Evolutionary conservation across 345 rosid species (phyloP), one percentile per base, ranked within the genome.

Genomic region (Hypericum perforatum): DNA sequence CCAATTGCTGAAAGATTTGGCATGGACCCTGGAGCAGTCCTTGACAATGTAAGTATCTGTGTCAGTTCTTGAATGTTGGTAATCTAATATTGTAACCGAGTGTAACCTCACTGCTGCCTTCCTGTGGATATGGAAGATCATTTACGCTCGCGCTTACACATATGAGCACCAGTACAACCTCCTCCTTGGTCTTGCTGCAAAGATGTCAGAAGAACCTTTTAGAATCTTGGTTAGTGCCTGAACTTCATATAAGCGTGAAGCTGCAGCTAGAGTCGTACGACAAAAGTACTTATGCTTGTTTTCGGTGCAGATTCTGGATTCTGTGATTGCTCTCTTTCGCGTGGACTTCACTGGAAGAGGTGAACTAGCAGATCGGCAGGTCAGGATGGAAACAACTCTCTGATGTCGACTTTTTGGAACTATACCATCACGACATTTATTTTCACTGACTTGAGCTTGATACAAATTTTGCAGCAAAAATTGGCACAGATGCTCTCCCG

Each of bases 1-100:
- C 86, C 88, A 11, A 80, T 92, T 63, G 96, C 96, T 54, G 96
- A 92, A 77, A 85, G 98, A 75, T 92, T 92, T 76, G 94, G 96
- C 71, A 85, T 88, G 98, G 95, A 91, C 60, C 81, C 89, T 49
- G 84, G 82, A 65, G 95, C 98, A 29, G 98, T 92, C 63, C 95
- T 88, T 61, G 98, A 88, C 74, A 88, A 92, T 66, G 95, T 81
- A 69, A 64, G 74, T 42, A 39, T 53, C 15, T 41, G 55, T 42
- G 32, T 45, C 39, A 4, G 32, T 36, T 14, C 13, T 2, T 45
- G n/a, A 41, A 16, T 5, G 54, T 44, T 9, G 9, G 11, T 42
- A 44, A 41, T 59, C 13, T 8, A 7, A 9, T 7, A 7, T 43
- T 6, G 41, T 43, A 64, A 62, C 52, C 8, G 55, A 7, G 29